Conservation (phyloP, 257 asterid species). For the Forsythia suspensa region DNA sequence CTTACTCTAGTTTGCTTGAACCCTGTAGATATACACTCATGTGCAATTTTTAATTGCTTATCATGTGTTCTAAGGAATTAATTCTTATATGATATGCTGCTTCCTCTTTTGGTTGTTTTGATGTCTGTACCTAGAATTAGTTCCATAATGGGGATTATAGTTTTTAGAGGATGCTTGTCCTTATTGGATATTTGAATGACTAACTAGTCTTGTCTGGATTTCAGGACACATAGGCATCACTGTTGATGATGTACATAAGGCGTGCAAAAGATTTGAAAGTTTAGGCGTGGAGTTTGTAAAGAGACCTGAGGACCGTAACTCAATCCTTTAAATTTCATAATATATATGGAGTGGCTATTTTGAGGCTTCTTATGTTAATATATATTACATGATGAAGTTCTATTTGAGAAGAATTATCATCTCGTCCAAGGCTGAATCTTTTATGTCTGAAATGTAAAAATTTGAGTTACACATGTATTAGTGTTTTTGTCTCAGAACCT, state of each 20-base stretch:
- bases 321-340: conserved; percentile 7
- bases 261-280: conserved; percentile 81
- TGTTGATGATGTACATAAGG: conserved; percentile 73
- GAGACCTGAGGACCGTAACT: conserved; percentile 74
- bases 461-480: not conserved
- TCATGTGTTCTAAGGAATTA: not conserved
- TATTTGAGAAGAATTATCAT: not conserved
- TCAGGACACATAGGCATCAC: conserved; percentile 88
- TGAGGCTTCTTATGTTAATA: not conserved
- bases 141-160: not conserved
- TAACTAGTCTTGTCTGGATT: conserved; percentile 22
- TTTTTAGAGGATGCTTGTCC: not conserved
- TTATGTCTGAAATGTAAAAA: not conserved
- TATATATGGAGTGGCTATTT: not conserved
- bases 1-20: not conserved
- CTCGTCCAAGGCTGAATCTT: not conserved
- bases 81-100: not conserved
- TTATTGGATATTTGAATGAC: conserved; percentile 4
- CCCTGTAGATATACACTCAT: not conserved
- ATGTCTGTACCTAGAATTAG: not conserved
- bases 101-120: conserved; percentile 6
- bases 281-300: conserved; percentile 81
- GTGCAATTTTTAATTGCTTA: not conserved
- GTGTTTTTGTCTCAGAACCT: not conserved
- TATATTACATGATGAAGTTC: not conserved